phyloP scores from a whole-genome alignment of 306 rosid genomes.

The Prunus armeniaca region DNA sequence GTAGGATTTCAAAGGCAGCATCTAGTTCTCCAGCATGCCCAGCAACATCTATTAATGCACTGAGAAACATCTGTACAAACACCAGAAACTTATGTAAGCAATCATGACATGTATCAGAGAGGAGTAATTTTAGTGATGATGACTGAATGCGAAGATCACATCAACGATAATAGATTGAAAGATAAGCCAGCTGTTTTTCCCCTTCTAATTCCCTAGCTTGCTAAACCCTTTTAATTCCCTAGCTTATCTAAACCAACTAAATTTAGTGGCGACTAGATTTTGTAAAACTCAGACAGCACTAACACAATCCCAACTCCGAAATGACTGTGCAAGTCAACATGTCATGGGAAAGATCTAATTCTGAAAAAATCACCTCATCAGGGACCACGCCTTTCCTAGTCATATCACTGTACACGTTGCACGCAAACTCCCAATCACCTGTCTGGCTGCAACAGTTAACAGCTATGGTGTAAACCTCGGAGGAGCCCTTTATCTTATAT shows the following conservation, averaged over 20 bases:
- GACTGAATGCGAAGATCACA: slow-evolving; percentile 23
- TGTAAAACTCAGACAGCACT: background rate
- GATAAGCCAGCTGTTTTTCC: background rate
- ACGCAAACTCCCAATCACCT: slow-evolving; percentile 88
- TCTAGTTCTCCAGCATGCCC: slow-evolving; percentile 92
- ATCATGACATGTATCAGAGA: slow-evolving; percentile 14
- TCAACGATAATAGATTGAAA: background rate
- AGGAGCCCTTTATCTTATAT: slow-evolving; percentile 69
- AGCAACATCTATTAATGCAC: slow-evolving; percentile 93
- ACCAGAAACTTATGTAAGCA: slow-evolving; percentile 25
- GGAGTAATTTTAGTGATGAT: background rate
- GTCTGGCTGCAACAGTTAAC: slow-evolving; percentile 80
- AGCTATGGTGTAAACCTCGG: slow-evolving; percentile 98
- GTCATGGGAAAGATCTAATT: background rate
- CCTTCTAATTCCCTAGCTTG: background rate
- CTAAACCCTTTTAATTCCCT: too few relatives aligned
- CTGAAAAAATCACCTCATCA: slow-evolving; percentile 64
- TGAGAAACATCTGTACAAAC: slow-evolving; percentile 76
- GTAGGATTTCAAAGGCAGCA: slow-evolving; percentile 76
- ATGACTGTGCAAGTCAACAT: background rate
- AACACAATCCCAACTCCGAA: background rate
- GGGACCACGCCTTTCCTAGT: slow-evolving; percentile 67
- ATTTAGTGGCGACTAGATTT: background rate
- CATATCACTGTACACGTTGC: slow-evolving; percentile 70
- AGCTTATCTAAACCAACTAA: background rate